phyloP scores from a whole-genome alignment of 108 stramenopile species.

The Nannochloropsis oceanica region DNA sequence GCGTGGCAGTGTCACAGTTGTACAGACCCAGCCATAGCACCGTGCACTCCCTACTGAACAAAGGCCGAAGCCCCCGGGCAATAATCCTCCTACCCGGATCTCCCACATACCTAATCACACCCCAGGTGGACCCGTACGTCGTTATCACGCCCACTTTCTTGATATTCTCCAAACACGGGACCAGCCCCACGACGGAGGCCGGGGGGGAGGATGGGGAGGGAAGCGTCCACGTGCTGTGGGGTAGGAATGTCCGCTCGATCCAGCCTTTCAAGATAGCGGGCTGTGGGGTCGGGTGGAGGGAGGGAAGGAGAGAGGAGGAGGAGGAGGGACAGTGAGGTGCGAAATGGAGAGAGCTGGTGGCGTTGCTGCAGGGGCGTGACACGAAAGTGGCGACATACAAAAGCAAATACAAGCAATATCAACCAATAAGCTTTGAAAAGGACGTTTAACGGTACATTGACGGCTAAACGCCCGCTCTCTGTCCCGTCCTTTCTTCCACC shows the following conservation, averaged over 20 bases:
- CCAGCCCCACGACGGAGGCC: neutral
- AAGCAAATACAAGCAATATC: neutral
- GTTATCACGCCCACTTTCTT: constrained; percentile 28
- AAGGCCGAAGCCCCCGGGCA: constrained; percentile 9
- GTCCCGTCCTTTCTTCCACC: neutral
- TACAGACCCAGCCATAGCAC: constrained; percentile 23
- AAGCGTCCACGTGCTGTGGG: constrained; percentile 25
- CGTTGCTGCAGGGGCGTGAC: too few species aligned
- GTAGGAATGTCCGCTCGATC: constrained; percentile 18
- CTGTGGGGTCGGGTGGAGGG: neutral
- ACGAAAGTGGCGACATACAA: neutral
- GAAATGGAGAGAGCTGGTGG: too few species aligned
- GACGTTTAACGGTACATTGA: neutral
- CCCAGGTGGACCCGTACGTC: constrained; percentile 20
- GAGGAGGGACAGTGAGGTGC: neutral
- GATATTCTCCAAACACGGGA: constrained; percentile 26
- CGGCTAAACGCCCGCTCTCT: too few species aligned
- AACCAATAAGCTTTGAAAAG: neutral
- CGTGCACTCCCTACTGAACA: constrained; percentile 16
- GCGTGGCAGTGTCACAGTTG: constrained; percentile 3
- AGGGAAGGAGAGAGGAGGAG: neutral
- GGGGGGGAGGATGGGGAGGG: constrained; percentile 1
- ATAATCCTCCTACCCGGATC: constrained; percentile 22
- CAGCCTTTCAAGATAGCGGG: constrained; percentile 7
- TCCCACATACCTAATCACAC: constrained; percentile 24